Percentiles rank a stretch among this genome's conserved stretches.
Conservation (phyloP, 169 alveolate species). For the Plasmodium blacklocki region DNA sequence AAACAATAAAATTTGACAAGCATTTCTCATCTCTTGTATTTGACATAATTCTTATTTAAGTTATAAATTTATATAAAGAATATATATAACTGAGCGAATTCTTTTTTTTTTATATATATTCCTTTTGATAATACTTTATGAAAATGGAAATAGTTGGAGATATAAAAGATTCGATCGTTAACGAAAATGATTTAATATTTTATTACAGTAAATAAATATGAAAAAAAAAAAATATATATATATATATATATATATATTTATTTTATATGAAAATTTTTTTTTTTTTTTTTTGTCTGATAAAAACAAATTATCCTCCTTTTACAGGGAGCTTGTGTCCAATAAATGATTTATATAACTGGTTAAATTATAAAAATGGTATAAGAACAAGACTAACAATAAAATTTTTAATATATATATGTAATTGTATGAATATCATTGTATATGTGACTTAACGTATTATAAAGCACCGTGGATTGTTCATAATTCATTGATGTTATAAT, state of each 20-base stretch:
- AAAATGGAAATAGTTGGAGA: constrained; percentile 63
- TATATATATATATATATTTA: neutral
- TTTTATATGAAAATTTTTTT: neutral
- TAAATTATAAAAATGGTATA: constrained; percentile 62
- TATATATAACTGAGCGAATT: neutral
- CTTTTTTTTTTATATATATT: neutral
- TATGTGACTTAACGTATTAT: too few relatives aligned
- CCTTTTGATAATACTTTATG: neutral
- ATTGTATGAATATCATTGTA: too few relatives aligned
- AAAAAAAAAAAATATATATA: neutral
- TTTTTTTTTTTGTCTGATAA: constrained; percentile 6
- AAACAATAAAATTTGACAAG: too few relatives aligned
- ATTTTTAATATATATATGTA: too few relatives aligned
- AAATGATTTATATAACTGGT: constrained; percentile 64
- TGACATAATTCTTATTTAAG: too few relatives aligned
- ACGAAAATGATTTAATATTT: constrained; percentile 65
- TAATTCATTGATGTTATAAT: neutral
- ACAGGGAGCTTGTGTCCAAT: constrained; percentile 71
- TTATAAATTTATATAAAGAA: too few relatives aligned
- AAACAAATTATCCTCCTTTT: neutral
- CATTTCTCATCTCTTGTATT: too few relatives aligned
- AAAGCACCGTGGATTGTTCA: too few relatives aligned
- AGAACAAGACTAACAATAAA: too few relatives aligned
- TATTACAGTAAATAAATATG: constrained; percentile 53
- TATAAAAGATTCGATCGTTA: constrained; percentile 57